Conservation (phyloP, 1,284 basidiomycete genomes). For the Meripilus lineatus region DNA sequence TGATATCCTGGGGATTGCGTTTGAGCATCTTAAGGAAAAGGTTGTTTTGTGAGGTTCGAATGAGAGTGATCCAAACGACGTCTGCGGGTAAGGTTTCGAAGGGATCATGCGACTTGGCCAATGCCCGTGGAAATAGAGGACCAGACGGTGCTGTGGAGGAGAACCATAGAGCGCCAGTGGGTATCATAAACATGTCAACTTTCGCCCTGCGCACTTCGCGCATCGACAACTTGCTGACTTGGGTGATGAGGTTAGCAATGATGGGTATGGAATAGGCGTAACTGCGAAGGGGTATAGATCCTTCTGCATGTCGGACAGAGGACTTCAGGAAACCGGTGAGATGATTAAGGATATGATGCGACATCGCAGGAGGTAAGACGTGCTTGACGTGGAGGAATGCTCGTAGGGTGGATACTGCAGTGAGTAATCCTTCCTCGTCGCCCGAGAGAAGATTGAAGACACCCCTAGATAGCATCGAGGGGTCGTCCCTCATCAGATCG, state of each 20-base stretch:
- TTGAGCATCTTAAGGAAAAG: slow-evolving; percentile 63
- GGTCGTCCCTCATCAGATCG: slow-evolving; percentile 76
- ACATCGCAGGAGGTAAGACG: slow-evolving; percentile 57
- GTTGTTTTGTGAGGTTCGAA: slow-evolving; percentile 71
- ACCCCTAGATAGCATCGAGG: slow-evolving; percentile 58
- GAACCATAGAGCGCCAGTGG: slow-evolving; percentile 68
- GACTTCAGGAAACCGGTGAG: slow-evolving; percentile 67
- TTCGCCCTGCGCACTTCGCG: slow-evolving; percentile 74
- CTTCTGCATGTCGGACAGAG: slow-evolving; percentile 41
- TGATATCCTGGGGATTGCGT: slow-evolving; percentile 67
- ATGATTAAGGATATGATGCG: slow-evolving; percentile 67
- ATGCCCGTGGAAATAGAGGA: slow-evolving; percentile 53
- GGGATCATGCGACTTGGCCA: slow-evolving; percentile 35
- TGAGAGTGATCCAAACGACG: slow-evolving; percentile 53
- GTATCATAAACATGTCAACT: slow-evolving; percentile 66
- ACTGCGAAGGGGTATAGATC: slow-evolving; percentile 38
- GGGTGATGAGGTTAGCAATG: slow-evolving; percentile 51
- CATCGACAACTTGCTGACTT: slow-evolving; percentile 70
- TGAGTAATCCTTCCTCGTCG: slow-evolving; percentile 40
- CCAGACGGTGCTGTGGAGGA: slow-evolving; percentile 43
- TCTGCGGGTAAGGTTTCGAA: slow-evolving; percentile 44
- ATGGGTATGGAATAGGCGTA: slow-evolving; percentile 55
- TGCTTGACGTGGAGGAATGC: slow-evolving; percentile 50
- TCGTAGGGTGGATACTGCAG: slow-evolving; percentile 45
- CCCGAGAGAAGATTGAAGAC: slow-evolving; percentile 56